Percentiles rank a stretch among this genome's conserved stretches.
Conservation (phyloP, 208 protist genomes). For the Kentomonas sorsogonicus region DNA sequence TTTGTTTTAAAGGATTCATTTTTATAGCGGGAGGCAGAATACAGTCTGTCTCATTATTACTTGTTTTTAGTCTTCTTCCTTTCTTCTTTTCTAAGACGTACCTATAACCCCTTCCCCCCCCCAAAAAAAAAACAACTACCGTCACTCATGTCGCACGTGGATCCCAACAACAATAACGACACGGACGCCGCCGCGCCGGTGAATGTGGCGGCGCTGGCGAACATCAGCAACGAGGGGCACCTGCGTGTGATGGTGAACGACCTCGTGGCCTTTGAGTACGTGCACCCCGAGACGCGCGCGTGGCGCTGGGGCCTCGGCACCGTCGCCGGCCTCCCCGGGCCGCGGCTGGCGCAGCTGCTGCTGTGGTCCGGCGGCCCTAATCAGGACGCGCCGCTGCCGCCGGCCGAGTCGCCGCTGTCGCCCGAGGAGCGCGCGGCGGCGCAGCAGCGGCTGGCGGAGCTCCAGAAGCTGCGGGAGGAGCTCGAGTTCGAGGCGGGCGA, state of each 20-base stretch:
- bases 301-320: slow-evolving; percentile 52
- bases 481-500: slow-evolving; percentile 22
- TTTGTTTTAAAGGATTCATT: no score
- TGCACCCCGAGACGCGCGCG: slow-evolving; percentile 14
- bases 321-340: slow-evolving; percentile 29
- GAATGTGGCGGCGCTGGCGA: background rate
- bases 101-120: no score
- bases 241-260: slow-evolving; percentile 30
- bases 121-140: no score
- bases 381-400: slow-evolving; percentile 12
- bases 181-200: slow-evolving; percentile 2
- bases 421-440: slow-evolving; percentile 13
- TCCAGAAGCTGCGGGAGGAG: slow-evolving; percentile 16
- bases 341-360: slow-evolving; percentile 37
- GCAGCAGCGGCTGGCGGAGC: slow-evolving; percentile 18
- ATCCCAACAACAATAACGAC: background rate
- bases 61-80: no score
- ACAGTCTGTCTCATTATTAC: no score
- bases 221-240: slow-evolving; percentile 13
- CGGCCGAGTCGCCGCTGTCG: slow-evolving; percentile 10
- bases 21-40: no score
- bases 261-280: slow-evolving; percentile 50
- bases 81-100: no score
- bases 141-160: no score
- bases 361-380: slow-evolving; percentile 31